Conservation (phyloP, 768 basidiomycete genomes). For the Leucocoprinus sp. region DNA sequence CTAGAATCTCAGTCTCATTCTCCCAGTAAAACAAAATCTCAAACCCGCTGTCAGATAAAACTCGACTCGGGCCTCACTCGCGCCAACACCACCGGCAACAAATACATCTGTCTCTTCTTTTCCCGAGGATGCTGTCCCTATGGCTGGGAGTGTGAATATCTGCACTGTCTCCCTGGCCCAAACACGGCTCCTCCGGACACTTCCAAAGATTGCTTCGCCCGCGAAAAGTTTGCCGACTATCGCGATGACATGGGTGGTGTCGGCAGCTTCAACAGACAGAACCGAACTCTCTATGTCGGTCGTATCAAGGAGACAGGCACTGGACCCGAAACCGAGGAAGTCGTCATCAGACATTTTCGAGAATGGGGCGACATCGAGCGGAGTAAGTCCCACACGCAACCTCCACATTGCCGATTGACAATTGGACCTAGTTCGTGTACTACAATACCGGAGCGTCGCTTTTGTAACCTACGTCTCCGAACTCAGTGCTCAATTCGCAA, state of each 20-base stretch:
- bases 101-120: slow-evolving; percentile 93
- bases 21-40: slow-evolving; percentile 83
- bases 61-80: slow-evolving; percentile 89
- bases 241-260: slow-evolving; percentile 99
- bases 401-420: not conserved
- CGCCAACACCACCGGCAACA: slow-evolving; percentile 88
- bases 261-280: slow-evolving; percentile 90
- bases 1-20: not conserved
- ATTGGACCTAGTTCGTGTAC: slow-evolving; percentile 64
- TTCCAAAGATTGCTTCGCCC: slow-evolving; percentile 93
- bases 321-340: slow-evolving; percentile 86
- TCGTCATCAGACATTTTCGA: slow-evolving; percentile 84
- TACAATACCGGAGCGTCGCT: slow-evolving; percentile 91
- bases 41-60: slow-evolving; percentile 85
- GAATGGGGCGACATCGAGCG: slow-evolving; percentile 94
- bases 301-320: slow-evolving; percentile 87
- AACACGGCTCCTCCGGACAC: slow-evolving; percentile 70
- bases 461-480: slow-evolving; percentile 94
- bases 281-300: slow-evolving; percentile 91
- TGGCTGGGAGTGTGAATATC: slow-evolving; percentile 96
- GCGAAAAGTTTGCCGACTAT: slow-evolving; percentile 96
- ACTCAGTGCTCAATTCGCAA: slow-evolving; percentile 86
- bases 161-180: slow-evolving; percentile 79
- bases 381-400: slow-evolving; percentile 44
- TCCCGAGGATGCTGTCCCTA: slow-evolving; percentile 96